A percentile compares a stretch with the other conserved stretches of the same genome.
Evolutionary conservation across 495 filamentous ascomycete species (phyloP).

Genomic region (Rhypophila decipiens): DNA sequence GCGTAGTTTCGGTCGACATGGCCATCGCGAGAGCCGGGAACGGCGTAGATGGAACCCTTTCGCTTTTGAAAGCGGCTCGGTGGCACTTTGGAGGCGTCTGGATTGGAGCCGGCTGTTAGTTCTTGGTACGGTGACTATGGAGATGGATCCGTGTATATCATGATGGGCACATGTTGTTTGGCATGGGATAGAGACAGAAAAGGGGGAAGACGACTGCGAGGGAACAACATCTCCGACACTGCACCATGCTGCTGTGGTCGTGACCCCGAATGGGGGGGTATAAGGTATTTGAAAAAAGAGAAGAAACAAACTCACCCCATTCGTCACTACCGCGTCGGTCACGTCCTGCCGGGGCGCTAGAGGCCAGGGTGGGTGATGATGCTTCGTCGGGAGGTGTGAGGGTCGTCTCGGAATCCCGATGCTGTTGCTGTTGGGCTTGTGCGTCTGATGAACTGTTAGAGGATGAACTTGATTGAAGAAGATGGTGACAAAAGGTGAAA

Average conservation of each 20-base stretch:
- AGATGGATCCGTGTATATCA: not conserved
- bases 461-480: too few species aligned
- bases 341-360: not conserved
- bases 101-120: conserved; percentile 8
- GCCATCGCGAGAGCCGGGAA: conserved; percentile 50
- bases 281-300: not conserved
- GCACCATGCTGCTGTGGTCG: too few species aligned
- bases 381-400: too few species aligned
- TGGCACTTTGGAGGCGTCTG: conserved; percentile 55
- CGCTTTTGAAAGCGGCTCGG: conserved; percentile 57
- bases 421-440: too few species aligned
- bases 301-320: conserved; percentile 32
- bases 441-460: too few species aligned
- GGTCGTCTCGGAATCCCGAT: too few species aligned
- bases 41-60: conserved; percentile 58
- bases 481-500: too few species aligned
- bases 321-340: conserved; percentile 25
- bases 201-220: not conserved
- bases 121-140: not conserved
- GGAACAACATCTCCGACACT: not conserved
- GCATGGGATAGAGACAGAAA: not conserved
- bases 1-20: conserved; percentile 46
- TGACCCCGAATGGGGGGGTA: too few species aligned
- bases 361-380: not conserved
- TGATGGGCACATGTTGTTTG: not conserved